Base-by-base conservation (phyloP, 2,329 filamentous ascomycete species). In the Xylariaceae sp. region DNA sequence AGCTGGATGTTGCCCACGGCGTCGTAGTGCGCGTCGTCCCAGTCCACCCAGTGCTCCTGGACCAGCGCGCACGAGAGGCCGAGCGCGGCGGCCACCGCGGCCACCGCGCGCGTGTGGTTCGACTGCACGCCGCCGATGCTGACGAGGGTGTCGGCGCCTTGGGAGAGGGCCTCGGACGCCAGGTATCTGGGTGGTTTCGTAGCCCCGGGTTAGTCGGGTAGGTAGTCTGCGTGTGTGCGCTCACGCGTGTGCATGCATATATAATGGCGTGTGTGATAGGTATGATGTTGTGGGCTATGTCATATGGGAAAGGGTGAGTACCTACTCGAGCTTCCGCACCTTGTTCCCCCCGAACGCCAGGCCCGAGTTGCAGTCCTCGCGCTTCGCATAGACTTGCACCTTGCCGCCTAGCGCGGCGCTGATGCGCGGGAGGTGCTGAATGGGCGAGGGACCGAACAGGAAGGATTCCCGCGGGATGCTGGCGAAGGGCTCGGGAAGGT, bases 1-100 rank as follows among this genome's bases (percentile, higher is more conserved):
- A 90, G 79, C 73, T 90, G 86, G 61, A 90, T 86, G 74, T 90
- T 90, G 60, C 88, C 88, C 7, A 88, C 87, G 61, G 79, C 80
- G 19, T 81, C 81, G 67, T 89, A 89, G 7, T 78, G 80, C 1
- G 76, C 71, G 60, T 87, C 84, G 0, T 74, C 69, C 79, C 82
- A 85, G 40, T 86, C 79, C 0, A 89, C 87, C 87, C 87, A 89
- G 67, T 86, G 79, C 72, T 89, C 87, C 71, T 89, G 87, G 0
- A 88, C 80, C 2, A 86, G 76, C 1, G 81, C 75, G 45, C 76
- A 77, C 59, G 81, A 77, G 20, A 89, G 75, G 0, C 86, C 86
- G 1, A 84, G 72, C 45, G 79, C 78, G 20, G 81, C 77, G 0
- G 85, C 85, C 1, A 85, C 82, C 0, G 85, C 87, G 0, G 86